Evolutionary conservation across 2,329 filamentous ascomycete species (phyloP).

Genomic region (Aspergillus ochraceoroseus): DNA sequence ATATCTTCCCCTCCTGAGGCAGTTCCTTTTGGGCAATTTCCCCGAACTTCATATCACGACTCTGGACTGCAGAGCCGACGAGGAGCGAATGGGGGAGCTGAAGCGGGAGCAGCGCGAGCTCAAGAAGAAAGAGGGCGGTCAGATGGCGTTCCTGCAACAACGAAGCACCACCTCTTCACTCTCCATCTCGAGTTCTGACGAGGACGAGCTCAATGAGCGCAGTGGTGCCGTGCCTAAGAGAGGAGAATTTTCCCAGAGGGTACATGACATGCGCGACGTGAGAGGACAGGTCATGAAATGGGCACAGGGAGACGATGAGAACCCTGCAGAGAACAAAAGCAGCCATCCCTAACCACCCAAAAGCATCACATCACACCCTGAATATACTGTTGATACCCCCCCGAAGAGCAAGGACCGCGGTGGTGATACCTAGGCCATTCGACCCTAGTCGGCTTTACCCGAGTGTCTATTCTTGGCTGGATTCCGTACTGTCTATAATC

Average conservation of each 20-base stretch:
- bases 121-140: constrained; percentile 61
- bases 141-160: constrained; percentile 53
- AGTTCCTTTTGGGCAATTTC: constrained; percentile 67
- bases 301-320: constrained; percentile 31
- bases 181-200: constrained; percentile 54
- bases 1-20: constrained; percentile 64
- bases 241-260: constrained; percentile 27
- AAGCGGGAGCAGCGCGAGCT: constrained; percentile 69
- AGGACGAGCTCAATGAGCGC: constrained; percentile 52
- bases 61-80: constrained; percentile 68
- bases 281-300: constrained; percentile 36
- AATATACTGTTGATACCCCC: no score
- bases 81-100: constrained; percentile 65
- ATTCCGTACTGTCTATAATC: no score
- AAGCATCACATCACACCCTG: no score
- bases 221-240: constrained; percentile 23
- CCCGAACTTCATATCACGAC: constrained; percentile 69
- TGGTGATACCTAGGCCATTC: no score
- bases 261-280: constrained; percentile 38
- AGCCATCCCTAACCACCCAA: no score
- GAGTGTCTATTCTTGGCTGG: no score
- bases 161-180: constrained; percentile 41
- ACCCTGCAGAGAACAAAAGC: neutral
- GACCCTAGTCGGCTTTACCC: no score
- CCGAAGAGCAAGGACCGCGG: no score